Evolutionary conservation across 2,329 filamentous ascomycete genomes (phyloP).

Genomic region (Gyromitra esculenta): DNA sequence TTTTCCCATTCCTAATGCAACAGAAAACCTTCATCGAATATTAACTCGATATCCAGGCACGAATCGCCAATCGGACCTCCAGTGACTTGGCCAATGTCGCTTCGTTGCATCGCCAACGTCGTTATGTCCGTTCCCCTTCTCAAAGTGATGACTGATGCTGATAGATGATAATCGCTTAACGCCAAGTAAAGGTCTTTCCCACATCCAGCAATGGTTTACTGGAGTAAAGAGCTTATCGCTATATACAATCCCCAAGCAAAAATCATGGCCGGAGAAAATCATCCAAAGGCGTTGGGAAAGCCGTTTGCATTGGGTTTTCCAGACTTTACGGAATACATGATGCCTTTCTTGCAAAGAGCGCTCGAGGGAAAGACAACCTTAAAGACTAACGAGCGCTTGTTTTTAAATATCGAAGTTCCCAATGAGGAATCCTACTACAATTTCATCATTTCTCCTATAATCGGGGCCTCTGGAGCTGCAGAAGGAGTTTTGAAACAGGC

Average conservation of each 20-base stretch:
- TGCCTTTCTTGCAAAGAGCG: slow-evolving; percentile 23
- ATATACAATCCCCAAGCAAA: slow-evolving; percentile 42
- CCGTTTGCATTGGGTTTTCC: slow-evolving; percentile 30
- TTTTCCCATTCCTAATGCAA: background rate
- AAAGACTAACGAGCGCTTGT: slow-evolving; percentile 28
- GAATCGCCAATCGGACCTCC: slow-evolving; percentile 37
- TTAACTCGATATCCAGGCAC: slow-evolving; percentile 10
- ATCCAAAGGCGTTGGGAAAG: slow-evolving; percentile 34
- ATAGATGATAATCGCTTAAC: background rate
- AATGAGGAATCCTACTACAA: slow-evolving; percentile 56
- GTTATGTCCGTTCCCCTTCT: slow-evolving; percentile 29
- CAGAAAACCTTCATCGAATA: background rate
- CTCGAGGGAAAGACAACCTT: slow-evolving; percentile 40
- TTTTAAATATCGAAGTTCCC: slow-evolving; percentile 23
- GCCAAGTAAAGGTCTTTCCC: slow-evolving; percentile 38
- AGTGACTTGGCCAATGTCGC: slow-evolving; percentile 38
- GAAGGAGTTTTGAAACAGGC: slow-evolving; percentile 55
- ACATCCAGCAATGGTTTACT: slow-evolving; percentile 44
- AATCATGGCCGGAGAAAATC: slow-evolving; percentile 33
- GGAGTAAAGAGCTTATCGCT: slow-evolving; percentile 41
- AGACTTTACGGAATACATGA: slow-evolving; percentile 37
- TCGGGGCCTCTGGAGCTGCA: slow-evolving; percentile 52
- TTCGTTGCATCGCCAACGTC: slow-evolving; percentile 45
- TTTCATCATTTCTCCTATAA: slow-evolving; percentile 55
- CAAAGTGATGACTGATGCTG: background rate